Percentiles rank a stretch among this genome's conserved stretches.
These are phyloP conservation scores for Auxenochlorella protothecoides DNA, from an alignment of 139 green algal genomes.

Conservation along the genomic window DNA sequence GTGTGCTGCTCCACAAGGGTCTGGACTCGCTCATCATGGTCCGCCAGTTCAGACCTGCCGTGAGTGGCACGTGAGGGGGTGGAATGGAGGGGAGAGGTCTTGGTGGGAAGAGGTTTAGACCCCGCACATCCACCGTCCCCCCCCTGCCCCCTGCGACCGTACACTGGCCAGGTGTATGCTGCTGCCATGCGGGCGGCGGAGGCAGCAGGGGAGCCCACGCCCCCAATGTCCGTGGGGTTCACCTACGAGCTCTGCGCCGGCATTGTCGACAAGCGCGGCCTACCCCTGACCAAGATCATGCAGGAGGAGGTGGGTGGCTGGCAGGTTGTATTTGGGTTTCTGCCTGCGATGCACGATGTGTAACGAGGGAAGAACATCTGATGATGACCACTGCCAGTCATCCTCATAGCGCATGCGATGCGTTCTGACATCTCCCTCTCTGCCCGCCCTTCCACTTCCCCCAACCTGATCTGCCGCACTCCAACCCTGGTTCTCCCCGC, in stretches of 20 bases:
- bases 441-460: background rate
- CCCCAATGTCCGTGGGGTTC: slow-evolving; percentile 47
- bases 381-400: no score
- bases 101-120: no score
- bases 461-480: background rate
- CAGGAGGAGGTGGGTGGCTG: slow-evolving; percentile 34
- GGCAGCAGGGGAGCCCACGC: slow-evolving; percentile 12
- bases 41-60: slow-evolving; percentile 66
- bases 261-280: slow-evolving; percentile 69
- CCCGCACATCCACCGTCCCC: no score
- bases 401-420: no score
- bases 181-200: slow-evolving; percentile 18
- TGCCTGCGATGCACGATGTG: background rate
- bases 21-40: slow-evolving; percentile 48
- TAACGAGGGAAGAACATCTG: background rate
- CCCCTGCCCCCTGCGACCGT: no score
- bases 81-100: no score
- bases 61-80: no score
- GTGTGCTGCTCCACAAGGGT: slow-evolving; percentile 62
- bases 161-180: slow-evolving; percentile 30
- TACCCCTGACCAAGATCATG: slow-evolving; percentile 37
- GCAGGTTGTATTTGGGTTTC: background rate
- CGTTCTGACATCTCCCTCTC: background rate
- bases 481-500: background rate
- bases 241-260: slow-evolving; percentile 86